Evolutionary conservation across 169 alveolate genomes (phyloP), one percentile per base, ranked within the genome.

Genomic region (Cryptosporidium andersoni): DNA sequence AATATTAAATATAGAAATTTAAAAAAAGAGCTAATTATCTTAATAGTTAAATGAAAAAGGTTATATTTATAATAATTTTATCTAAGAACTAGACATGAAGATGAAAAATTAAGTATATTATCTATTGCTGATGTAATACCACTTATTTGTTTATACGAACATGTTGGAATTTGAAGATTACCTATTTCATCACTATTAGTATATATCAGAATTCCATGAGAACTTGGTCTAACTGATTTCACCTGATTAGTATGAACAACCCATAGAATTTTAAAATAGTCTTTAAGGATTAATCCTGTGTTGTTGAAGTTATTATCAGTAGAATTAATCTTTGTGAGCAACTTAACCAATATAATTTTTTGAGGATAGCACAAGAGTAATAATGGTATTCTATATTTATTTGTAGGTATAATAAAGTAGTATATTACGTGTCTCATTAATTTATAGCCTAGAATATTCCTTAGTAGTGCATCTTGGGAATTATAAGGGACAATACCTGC

Each of bases 401-500:
- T 80, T n/a, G 91, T 45, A 34, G 90, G 89, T 48, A 90, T 88
- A 34, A 80, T 85, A 80, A 88, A 90, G 64, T 89, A 90, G 55
- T 91, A 91, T 89, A 89, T 88, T 53, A 93, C 90, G 63, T 93
- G 80, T 89, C 90, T 92, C 1, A 95, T 62, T 60, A 91, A 88
- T 65, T 91, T 91, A 36, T 64, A 64, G 25, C 96, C 96, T 39
- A 93, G 88, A 62, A 89, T 90, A 63, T 92, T 91, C 67, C 90
- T 91, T 63, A 93, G 90, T 65, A 92, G 91, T 16, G 96, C 96
- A 64, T 93, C 96, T 16, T 89, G 55, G 34, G 88, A 62, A 47
- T 89, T 90, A 90, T 93, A 93, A 47, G 37, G 88, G 80, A 82
- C 64, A 34, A 93, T 88, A 80, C 89, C 90, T 25, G 94, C 92